Evolutionary conservation across 2,329 filamentous ascomycete species (phyloP).

Genomic region (Aspergillus quadrilineatus): DNA sequence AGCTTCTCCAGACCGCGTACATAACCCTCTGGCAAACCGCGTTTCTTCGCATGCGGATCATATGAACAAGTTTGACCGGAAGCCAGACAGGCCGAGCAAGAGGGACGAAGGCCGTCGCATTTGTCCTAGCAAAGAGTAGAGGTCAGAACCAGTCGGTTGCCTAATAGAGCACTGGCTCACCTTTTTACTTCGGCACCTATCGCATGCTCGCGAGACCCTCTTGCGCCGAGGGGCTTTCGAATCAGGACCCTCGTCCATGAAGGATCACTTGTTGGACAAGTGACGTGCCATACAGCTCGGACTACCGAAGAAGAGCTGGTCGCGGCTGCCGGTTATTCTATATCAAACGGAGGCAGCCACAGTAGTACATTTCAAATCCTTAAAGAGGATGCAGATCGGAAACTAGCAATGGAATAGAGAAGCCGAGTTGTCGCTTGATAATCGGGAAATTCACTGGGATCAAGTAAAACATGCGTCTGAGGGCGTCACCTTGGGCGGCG

Average conservation of each 20-base stretch:
- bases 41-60: conserved; percentile 46
- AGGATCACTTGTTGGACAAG: conserved; percentile 22
- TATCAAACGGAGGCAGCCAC: neutral
- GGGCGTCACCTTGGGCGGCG: conserved; percentile 6
- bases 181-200: conserved; percentile 48
- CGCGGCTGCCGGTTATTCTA: neutral
- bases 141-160: neutral
- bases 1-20: conserved; percentile 49
- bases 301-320: conserved; percentile 6
- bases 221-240: conserved; percentile 41
- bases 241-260: conserved; percentile 43
- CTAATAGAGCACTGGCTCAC: conserved; percentile 15
- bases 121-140: conserved; percentile 32
- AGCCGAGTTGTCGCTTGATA: neutral
- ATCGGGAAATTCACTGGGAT: neutral
- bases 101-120: conserved; percentile 46
- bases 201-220: conserved; percentile 48
- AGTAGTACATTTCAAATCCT: neutral
- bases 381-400: neutral
- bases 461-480: neutral
- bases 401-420: neutral
- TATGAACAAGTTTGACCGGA: conserved; percentile 45
- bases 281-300: conserved; percentile 28
- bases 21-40: conserved; percentile 48
- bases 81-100: conserved; percentile 43